Conservation (phyloP, 495 filamentous ascomycete species). For the Lasiosphaeria hispida region DNA sequence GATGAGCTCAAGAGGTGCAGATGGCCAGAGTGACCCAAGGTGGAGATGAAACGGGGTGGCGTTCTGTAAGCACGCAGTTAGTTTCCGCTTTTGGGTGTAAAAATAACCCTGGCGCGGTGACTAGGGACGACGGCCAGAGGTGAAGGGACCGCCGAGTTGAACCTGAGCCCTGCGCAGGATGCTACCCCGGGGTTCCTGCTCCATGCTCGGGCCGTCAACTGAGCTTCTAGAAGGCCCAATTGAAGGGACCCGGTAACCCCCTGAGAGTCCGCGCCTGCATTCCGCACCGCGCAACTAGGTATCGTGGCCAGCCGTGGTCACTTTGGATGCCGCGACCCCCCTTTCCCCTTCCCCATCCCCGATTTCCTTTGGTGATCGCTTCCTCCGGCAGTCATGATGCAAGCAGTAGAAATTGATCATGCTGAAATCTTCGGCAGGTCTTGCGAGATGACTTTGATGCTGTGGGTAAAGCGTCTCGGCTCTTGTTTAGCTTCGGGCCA, state of each 20-base stretch:
- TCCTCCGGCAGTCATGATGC: too few species aligned
- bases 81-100: constrained; percentile 5
- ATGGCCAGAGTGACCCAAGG: neutral
- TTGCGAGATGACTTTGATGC: too few species aligned
- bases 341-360: too few species aligned
- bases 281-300: neutral
- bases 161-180: constrained; percentile 11
- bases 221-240: constrained; percentile 6
- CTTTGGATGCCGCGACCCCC: too few species aligned
- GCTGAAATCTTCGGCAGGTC: too few species aligned
- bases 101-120: neutral
- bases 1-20: neutral
- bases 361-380: too few species aligned
- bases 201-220: too few species aligned
- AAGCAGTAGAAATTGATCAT: too few species aligned
- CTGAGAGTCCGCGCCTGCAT: neutral
- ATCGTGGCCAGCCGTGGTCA: too few species aligned
- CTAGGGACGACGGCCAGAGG: neutral
- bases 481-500: too few species aligned
- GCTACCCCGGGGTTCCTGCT: neutral
- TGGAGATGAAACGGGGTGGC: constrained; percentile 11
- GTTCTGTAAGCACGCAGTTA: constrained; percentile 9
- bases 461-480: too few species aligned
- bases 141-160: constrained; percentile 12
- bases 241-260: too few species aligned